Percentiles rank a stretch among this genome's conserved stretches.
These are phyloP conservation scores for Simmondsia chinensis DNA, from an alignment of 148 eudicot species.

Conservation along the genomic window DNA sequence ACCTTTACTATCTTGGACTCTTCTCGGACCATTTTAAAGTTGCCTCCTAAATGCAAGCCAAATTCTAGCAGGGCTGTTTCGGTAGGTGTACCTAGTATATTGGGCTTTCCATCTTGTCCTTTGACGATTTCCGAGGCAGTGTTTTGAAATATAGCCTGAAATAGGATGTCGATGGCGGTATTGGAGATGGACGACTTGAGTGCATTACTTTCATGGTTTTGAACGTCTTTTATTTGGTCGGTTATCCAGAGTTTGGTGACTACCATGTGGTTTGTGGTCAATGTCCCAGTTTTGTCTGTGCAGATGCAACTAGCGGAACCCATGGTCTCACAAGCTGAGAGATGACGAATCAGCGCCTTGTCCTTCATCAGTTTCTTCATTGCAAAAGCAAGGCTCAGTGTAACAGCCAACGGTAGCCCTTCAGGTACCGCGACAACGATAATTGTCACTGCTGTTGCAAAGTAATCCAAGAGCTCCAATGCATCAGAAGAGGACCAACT, in stretches of 20 bases:
- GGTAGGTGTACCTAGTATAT: conserved; percentile 65
- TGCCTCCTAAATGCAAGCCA: conserved; percentile 37
- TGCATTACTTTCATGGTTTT: conserved; percentile 2
- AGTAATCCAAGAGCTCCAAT: conserved; percentile 43
- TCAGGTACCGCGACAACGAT: conserved; percentile 91
- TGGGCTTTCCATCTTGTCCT: conserved; percentile 35
- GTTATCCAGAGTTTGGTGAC: conserved; percentile 60
- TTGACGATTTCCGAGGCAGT: conserved; percentile 60
- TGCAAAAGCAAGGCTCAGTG: conserved; percentile 80
- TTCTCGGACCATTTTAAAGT: conserved; percentile 13
- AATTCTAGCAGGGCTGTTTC: conserved; percentile 71
- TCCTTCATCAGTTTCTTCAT: conserved; percentile 85
- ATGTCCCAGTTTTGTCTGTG: conserved; percentile 82
- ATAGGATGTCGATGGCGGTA: conserved; percentile 16
- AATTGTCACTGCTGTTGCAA: conserved; percentile 76
- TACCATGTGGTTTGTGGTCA: conserved; percentile 89
- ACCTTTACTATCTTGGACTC: conserved; percentile 33
- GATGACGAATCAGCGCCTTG: conserved; percentile 70
- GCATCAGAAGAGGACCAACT: conserved; percentile 51
- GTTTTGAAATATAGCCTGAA: conserved; percentile 50
- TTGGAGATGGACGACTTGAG: conserved; percentile 25
- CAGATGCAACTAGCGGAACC: conserved; percentile 87
- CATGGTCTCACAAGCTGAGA: conserved; percentile 92
- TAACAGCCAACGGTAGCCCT: conserved; percentile 82
- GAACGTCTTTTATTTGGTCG: conserved; percentile 31